These are phyloP conservation scores for Saccharomycopsis fermentans DNA, from an alignment of 805 yeast species.

Conservation along the genomic window DNA sequence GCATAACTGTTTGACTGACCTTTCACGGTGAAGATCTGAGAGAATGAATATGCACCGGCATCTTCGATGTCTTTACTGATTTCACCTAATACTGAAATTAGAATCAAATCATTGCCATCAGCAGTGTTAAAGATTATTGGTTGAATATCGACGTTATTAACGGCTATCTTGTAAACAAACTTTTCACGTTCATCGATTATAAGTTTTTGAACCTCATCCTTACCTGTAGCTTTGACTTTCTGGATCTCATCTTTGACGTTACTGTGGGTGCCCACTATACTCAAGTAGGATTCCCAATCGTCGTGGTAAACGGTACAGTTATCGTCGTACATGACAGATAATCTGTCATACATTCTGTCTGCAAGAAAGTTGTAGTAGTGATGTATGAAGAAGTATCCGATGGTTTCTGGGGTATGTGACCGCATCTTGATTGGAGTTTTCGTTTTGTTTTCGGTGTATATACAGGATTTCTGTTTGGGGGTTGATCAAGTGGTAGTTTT, in stretches of 20 bases:
- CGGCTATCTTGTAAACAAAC: background rate
- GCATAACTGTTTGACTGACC: background rate
- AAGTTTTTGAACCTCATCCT: background rate
- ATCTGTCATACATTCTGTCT: background rate
- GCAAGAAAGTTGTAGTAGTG: conserved; percentile 1
- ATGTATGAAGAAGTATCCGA: background rate
- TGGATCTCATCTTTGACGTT: background rate
- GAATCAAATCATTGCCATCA: background rate
- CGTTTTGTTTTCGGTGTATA: too few species aligned
- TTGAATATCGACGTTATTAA: background rate
- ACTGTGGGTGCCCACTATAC: background rate
- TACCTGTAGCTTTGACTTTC: background rate
- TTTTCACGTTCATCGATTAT: background rate
- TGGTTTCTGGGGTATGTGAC: conserved; percentile 1
- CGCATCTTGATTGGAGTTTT: background rate
- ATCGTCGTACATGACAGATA: background rate
- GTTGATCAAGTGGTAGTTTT: too few species aligned
- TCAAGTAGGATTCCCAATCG: background rate
- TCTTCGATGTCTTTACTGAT: background rate
- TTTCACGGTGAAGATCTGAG: background rate
- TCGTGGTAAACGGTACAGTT: background rate
- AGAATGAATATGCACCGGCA: background rate
- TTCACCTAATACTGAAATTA: background rate
- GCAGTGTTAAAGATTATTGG: background rate
- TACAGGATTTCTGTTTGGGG: too few species aligned